These are phyloP conservation scores for Acrodontium crateriforme DNA, from an alignment of 2,329 filamentous ascomycete genomes.

Conservation along the genomic window DNA sequence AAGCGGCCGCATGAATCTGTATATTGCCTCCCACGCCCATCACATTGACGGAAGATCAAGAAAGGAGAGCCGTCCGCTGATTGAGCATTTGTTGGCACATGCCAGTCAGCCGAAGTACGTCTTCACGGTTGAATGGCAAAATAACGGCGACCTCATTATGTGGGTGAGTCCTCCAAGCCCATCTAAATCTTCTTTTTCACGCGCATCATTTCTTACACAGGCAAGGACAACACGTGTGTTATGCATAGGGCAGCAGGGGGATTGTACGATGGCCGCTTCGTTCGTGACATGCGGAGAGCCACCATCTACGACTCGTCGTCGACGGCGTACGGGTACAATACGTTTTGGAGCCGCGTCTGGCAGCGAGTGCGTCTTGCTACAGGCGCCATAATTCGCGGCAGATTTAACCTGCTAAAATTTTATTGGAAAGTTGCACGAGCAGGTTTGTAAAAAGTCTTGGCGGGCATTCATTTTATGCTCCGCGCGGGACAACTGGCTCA, in stretches of 20 bases:
- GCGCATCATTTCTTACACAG: neutral
- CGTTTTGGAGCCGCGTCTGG: no score
- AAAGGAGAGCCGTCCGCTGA: constrained; percentile 21
- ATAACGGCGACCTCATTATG: constrained; percentile 38
- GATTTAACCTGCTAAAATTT: no score
- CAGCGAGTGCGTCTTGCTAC: no score
- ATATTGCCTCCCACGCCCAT: constrained; percentile 38
- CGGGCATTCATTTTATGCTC: no score
- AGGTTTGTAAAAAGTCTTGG: no score
- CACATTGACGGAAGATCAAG: constrained; percentile 31
- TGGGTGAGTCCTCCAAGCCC: constrained; percentile 24
- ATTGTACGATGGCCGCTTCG: constrained; percentile 30
- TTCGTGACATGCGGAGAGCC: constrained; percentile 4
- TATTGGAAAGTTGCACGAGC: no score
- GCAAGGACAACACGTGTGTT: constrained; percentile 40
- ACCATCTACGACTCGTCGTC: constrained; percentile 5
- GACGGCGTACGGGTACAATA: constrained; percentile 6
- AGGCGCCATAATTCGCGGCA: no score
- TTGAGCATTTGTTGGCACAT: constrained; percentile 30
- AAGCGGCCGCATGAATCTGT: constrained; percentile 37
- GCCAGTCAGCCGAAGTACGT: constrained; percentile 34
- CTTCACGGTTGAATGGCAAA: constrained; percentile 34
- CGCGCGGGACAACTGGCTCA: no score
- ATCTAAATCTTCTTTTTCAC: neutral
- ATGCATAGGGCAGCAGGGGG: constrained; percentile 40